Evolutionary conservation across 371 early-diverging fungal genomes (phyloP).

Genomic region (Nematocida sp.): DNA sequence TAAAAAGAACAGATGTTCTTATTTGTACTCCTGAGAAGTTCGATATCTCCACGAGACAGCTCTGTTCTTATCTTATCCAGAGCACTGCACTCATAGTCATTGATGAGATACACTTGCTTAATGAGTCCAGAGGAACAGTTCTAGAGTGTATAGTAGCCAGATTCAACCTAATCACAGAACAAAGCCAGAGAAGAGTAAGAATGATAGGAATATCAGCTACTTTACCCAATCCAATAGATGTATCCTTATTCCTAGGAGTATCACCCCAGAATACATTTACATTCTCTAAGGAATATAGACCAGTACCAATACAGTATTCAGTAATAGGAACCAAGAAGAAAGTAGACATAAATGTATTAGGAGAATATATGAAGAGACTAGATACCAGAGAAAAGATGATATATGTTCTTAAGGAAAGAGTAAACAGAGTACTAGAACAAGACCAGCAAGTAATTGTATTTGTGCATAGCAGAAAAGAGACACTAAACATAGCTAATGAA

Average conservation of each 20-base stretch:
- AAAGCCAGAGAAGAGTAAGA: constrained; percentile 68
- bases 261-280: constrained; percentile 74
- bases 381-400: constrained; percentile 16
- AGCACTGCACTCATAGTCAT: constrained; percentile 82
- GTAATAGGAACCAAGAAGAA: constrained; percentile 67
- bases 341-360: constrained; percentile 50
- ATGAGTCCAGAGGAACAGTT: constrained; percentile 94
- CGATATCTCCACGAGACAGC: constrained; percentile 94
- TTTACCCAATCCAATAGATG: constrained; percentile 90
- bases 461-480: constrained; percentile 29
- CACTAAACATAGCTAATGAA: constrained; percentile 14
- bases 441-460: constrained; percentile 42
- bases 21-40: constrained; percentile 99
- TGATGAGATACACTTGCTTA: constrained; percentile 97
- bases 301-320: constrained; percentile 68
- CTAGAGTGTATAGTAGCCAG: constrained; percentile 88
- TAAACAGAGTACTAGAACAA: constrained; percentile 13
- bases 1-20: constrained; percentile 84
- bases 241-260: constrained; percentile 85
- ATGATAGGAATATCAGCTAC: constrained; percentile 96
- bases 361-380: constrained; percentile 57
- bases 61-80: constrained; percentile 59
- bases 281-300: constrained; percentile 80
- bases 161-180: constrained; percentile 75
- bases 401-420: neutral